Evolutionary conservation across 768 basidiomycete genomes (phyloP).

Genomic region (Psilocybe cubensis): DNA sequence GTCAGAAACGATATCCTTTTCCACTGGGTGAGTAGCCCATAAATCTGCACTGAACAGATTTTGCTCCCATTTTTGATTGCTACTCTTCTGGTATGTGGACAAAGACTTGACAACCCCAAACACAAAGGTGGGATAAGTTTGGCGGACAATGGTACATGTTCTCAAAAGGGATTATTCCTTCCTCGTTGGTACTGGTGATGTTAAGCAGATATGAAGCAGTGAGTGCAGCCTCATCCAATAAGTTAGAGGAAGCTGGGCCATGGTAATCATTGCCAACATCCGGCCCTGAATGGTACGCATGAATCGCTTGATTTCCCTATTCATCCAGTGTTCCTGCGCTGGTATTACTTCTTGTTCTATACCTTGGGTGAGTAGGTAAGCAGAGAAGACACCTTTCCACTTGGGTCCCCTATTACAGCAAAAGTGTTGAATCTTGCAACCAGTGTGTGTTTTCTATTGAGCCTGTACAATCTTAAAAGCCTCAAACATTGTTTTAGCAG

Average conservation of each 20-base stretch:
- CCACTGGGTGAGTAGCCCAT: no score
- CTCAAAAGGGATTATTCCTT: background rate
- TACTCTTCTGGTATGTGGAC: conserved; percentile 10
- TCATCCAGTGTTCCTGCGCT: conserved; percentile 16
- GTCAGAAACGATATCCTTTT: no score
- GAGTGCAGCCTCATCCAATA: conserved; percentile 18
- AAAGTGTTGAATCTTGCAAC: conserved; percentile 3
- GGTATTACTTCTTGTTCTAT: conserved; percentile 8
- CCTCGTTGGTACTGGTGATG: no score
- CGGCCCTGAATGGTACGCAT: conserved; percentile 6
- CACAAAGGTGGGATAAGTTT: no score
- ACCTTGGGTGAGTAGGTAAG: no score
- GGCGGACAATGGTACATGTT: no score
- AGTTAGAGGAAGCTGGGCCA: background rate
- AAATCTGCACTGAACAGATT: no score
- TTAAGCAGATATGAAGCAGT: background rate
- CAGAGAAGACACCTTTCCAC: no score
- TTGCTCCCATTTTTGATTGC: conserved; percentile 12
- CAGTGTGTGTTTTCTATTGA: conserved; percentile 7
- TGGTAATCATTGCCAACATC: background rate
- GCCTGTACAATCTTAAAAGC: no score
- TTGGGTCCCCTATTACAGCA: no score
- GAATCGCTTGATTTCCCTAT: conserved; percentile 12
- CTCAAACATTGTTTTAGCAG: background rate
- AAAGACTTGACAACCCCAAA: no score